A percentile compares a stretch with the other conserved stretches of the same genome.
Evolutionary conservation across 192 early-diverging fungal species (phyloP).

Genomic region (Helicostylum pulchrum): DNA sequence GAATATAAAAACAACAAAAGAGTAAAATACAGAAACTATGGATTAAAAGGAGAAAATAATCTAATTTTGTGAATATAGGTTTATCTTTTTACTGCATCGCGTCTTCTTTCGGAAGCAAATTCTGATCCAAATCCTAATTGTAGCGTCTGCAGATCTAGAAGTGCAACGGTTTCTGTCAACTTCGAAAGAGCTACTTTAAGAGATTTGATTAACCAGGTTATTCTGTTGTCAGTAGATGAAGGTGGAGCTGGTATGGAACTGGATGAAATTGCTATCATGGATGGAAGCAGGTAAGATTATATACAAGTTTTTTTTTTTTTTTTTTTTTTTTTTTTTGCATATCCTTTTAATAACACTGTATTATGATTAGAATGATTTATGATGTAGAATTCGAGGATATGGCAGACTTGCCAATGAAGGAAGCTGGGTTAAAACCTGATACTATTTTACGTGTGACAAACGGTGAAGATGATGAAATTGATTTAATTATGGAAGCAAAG

Average conservation of each 20-base stretch:
- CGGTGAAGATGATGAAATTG: constrained; percentile 45
- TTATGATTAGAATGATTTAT: constrained; percentile 64
- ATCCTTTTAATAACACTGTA: not conserved
- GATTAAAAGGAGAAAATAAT: not conserved
- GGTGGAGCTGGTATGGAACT: constrained; percentile 51
- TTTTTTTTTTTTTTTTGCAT: not conserved
- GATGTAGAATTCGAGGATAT: constrained; percentile 92
- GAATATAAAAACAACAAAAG: constrained; percentile 50
- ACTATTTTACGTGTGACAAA: constrained; percentile 56
- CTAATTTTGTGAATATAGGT: constrained; percentile 34
- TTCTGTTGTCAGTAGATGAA: constrained; percentile 30
- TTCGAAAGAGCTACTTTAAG: constrained; percentile 58
- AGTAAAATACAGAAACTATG: constrained; percentile 27
- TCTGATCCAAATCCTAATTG: constrained; percentile 72
- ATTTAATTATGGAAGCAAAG: constrained; percentile 18
- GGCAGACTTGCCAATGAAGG: constrained; percentile 48
- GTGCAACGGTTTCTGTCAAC: constrained; percentile 61
- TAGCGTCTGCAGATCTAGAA: constrained; percentile 66
- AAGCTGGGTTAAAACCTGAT: constrained; percentile 59
- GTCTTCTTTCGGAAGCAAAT: constrained; percentile 64
- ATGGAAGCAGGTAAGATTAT: constrained; percentile 56
- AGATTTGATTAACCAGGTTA: constrained; percentile 58
- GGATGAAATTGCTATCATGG: constrained; percentile 71
- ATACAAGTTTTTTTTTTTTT: not conserved
- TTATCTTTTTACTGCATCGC: constrained; percentile 59